A percentile compares a stretch with the other conserved stretches of the same genome.
Evolutionary conservation across 2,329 filamentous ascomycete genomes (phyloP).

Genomic region (Fusarium miscanthi): DNA sequence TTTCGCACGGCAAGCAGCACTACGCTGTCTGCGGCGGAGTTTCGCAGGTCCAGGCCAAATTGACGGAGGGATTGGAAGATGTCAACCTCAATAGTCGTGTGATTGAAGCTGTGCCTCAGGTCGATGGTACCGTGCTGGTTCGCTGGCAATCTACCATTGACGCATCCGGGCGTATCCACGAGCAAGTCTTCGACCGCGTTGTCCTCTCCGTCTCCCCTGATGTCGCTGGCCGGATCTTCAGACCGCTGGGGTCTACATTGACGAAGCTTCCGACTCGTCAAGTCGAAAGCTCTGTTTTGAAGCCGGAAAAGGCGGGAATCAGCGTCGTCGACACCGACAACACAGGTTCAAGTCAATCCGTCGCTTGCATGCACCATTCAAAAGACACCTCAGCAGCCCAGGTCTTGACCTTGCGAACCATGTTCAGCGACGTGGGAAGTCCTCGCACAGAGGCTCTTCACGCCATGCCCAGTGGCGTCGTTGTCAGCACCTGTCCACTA

Average conservation of each 20-base stretch:
- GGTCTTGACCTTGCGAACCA: conserved; percentile 51
- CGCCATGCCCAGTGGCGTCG: conserved; percentile 60
- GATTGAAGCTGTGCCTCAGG: conserved; percentile 46
- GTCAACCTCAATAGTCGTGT: conserved; percentile 56
- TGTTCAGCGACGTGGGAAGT: conserved; percentile 43
- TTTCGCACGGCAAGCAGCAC: conserved; percentile 60
- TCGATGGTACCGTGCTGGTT: conserved; percentile 44
- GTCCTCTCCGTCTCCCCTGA: conserved; percentile 67
- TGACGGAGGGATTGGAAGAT: conserved; percentile 53
- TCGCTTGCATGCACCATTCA: conserved; percentile 45
- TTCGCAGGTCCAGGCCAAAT: conserved; percentile 58
- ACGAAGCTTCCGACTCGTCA: conserved; percentile 58
- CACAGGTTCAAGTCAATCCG: background rate
- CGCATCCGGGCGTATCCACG: conserved; percentile 10
- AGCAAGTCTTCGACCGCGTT: conserved; percentile 61
- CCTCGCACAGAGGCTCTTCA: conserved; percentile 64
- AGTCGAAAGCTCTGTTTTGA: conserved; percentile 60
- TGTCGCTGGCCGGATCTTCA: conserved; percentile 61
- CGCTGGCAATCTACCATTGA: conserved; percentile 48
- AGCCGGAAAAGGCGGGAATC: conserved; percentile 2
- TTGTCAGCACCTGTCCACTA: conserved; percentile 65
- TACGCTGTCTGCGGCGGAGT: conserved; percentile 64
- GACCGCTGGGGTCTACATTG: conserved; percentile 53
- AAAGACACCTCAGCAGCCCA: conserved; percentile 45
- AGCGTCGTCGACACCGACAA: conserved; percentile 13